These are phyloP conservation scores for Fonsecaea monophora DNA, from an alignment of 2,329 filamentous ascomycete genomes.

Conservation along the genomic window DNA sequence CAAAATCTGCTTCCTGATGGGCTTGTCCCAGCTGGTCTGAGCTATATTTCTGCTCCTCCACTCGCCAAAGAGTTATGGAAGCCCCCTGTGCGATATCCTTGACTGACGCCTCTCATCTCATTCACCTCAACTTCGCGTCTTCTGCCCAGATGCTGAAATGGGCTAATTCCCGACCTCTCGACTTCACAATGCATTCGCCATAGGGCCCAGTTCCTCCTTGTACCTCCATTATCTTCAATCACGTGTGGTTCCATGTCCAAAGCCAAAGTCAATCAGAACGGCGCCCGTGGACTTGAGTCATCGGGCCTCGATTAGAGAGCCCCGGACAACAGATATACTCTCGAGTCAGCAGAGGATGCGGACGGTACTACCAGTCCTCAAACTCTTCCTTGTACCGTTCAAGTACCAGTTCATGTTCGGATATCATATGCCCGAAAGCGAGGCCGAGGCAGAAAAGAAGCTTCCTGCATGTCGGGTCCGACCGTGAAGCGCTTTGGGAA, in stretches of 20 bases:
- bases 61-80: no score
- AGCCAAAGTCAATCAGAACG: background rate
- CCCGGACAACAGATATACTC: background rate
- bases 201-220: background rate
- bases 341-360: background rate
- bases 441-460: background rate
- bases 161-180: no score
- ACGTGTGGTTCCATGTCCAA: no score
- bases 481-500: background rate
- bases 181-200: background rate
- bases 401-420: background rate
- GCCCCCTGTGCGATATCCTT: no score
- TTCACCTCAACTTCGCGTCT: no score
- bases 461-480: background rate
- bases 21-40: no score
- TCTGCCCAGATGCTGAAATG: no score
- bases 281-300: background rate
- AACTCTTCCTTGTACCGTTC: background rate
- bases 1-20: no score
- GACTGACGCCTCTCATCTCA: no score
- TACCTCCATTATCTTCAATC: background rate
- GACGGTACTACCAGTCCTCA: background rate
- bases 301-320: background rate
- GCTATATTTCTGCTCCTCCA: no score
- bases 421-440: background rate